A percentile compares a stretch with the other conserved stretches of the same genome.
Evolutionary conservation across 805 yeast genomes (phyloP).

Genomic region (Scheffersomyces ergatensis): DNA sequence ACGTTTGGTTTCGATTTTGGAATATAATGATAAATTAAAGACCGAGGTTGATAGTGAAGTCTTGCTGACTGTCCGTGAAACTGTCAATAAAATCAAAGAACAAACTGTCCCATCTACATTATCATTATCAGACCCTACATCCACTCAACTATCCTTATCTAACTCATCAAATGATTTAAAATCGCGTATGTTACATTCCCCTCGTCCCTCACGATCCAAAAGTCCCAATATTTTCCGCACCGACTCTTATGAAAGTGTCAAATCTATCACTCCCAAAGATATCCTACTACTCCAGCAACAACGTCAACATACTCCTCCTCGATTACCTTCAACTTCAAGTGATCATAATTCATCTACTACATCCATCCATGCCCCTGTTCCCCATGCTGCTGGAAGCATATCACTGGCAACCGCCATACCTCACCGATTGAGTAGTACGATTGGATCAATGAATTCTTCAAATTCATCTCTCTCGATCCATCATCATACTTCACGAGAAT

Average conservation of each 20-base stretch:
- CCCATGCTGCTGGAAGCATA: constrained; percentile 5
- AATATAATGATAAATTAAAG: constrained; percentile 73
- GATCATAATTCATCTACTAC: not conserved
- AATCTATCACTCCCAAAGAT: constrained; percentile 47
- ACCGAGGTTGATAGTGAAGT: constrained; percentile 75
- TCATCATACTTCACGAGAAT: constrained; percentile 15
- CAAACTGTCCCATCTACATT: constrained; percentile 14
- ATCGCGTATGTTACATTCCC: constrained; percentile 23
- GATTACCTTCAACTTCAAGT: not conserved
- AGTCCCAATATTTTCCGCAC: constrained; percentile 16
- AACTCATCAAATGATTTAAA: not conserved
- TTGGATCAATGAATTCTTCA: constrained; percentile 12
- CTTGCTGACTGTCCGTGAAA: constrained; percentile 57
- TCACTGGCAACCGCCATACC: constrained; percentile 3
- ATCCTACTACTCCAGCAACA: constrained; percentile 14
- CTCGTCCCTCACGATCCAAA: constrained; percentile 32
- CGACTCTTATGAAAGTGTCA: constrained; percentile 9
- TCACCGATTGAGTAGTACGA: not conserved
- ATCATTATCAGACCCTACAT: not conserved
- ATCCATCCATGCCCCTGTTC: not conserved
- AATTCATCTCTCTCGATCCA: constrained; percentile 11
- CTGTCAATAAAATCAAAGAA: constrained; percentile 54
- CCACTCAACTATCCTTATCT: not conserved
- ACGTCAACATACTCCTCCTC: not conserved
- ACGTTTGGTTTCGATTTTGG: constrained; percentile 69